Evolutionary conservation across 2,329 filamentous ascomycete genomes (phyloP), one percentile per base, ranked within the genome.

Genomic region (Aphanocladium album): DNA sequence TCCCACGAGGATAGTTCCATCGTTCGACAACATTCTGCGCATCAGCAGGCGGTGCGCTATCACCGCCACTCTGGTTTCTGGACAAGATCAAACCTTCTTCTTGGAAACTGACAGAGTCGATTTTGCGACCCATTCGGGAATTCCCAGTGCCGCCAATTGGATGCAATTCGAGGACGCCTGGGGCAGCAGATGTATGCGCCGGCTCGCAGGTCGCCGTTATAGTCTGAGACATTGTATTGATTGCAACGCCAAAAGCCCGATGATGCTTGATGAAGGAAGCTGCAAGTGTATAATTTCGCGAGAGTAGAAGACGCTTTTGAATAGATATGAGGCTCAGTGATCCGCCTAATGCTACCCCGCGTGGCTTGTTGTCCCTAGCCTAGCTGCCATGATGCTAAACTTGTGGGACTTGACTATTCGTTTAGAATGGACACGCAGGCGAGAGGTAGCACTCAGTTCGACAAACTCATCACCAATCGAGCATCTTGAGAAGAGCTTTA

Each of bases 1-100:
- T 77, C 1, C 67, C 69, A 8, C 58, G 68, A 0, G 74, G 74
- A 19, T 69, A 64, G 60, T 76, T 77, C 74, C 74, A 77, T 62
- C 71, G 60, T 61, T 76, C 72, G 0, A 64, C 61, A 19, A 70
- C 60, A 2, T 47, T 30, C 2, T 71, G 67, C 2, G 71, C 71
- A 62, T 72, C 60, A 1, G 64, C 60, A 14, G 72, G 71, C 8
- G 69, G 63, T 16, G 35, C 61, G 16, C 57, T 58, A 12, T 56
- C 57, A 41, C 47, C 50, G 6, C 35, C 33, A 35, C n/a, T 50
- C 11, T 39, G 54, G 3, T 5, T 47, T 2, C 4, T 14, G 2
- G 58, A 2, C 14, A 11, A 46, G 2, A 46, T n/a, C 1, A 33
- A 11, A 1, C 43, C 52, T 51, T 55, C n/a, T 25, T 60, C 58